Percentiles rank a stretch among this genome's conserved stretches.
phyloP scores from a whole-genome alignment of 805 yeast species.

The Kodamaea jinghongensis region DNA sequence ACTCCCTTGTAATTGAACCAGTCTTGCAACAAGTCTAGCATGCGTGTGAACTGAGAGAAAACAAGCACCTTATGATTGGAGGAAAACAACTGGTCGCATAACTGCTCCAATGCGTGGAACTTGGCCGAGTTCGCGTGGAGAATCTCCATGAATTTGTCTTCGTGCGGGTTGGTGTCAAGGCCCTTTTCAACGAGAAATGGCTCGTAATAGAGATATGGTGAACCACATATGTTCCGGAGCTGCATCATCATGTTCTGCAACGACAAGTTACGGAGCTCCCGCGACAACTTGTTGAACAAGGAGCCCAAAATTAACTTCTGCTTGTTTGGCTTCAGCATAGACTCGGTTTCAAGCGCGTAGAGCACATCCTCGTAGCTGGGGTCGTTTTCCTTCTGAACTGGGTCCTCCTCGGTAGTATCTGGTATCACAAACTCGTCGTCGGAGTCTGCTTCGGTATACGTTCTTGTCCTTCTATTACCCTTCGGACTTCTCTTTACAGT shows the following conservation, averaged over 20 bases:
- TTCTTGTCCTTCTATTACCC: neutral
- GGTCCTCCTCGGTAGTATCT: too few relatives aligned
- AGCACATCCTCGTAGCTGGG: conserved; percentile 10
- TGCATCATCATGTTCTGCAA: conserved; percentile 78
- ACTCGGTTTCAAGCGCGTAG: conserved; percentile 16
- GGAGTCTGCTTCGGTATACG: conserved; percentile 22
- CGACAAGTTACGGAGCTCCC: conserved; percentile 32
- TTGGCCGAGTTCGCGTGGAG: conserved; percentile 66
- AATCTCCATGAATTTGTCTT: conserved; percentile 26
- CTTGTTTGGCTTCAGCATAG: conserved; percentile 8
- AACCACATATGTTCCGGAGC: conserved; percentile 76
- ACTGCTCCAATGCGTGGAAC: conserved; percentile 62
- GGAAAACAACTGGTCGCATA: conserved; percentile 49
- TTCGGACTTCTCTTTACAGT: conserved; percentile 6
- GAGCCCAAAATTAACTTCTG: conserved; percentile 15
- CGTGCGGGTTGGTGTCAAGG: conserved; percentile 25
- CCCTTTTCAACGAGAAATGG: conserved; percentile 54
- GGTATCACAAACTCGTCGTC: conserved; percentile 36
- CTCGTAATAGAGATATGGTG: conserved; percentile 79
- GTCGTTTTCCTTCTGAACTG: neutral
- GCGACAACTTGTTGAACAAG: conserved; percentile 14
- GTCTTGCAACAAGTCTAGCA: conserved; percentile 79
- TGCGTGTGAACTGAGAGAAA: conserved; percentile 81
- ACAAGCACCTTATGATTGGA: conserved; percentile 69
- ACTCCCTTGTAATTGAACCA: conserved; percentile 56